phyloP scores from a whole-genome alignment of 2,329 filamentous ascomycete species.

The Aureobasidium sp. region DNA sequence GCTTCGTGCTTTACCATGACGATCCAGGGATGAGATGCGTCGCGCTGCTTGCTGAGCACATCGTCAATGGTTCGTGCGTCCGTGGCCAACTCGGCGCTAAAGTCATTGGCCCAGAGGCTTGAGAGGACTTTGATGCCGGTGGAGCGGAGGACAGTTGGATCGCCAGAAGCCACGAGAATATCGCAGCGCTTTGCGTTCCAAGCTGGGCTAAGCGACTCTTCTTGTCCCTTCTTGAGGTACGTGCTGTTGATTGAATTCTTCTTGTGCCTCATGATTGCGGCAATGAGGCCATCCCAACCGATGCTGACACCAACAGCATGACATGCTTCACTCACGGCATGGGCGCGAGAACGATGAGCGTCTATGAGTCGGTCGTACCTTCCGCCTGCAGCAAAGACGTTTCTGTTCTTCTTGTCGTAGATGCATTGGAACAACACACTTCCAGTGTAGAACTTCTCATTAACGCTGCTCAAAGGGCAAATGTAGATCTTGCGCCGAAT shows the following conservation, averaged over 20 bases:
- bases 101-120: constrained; percentile 72
- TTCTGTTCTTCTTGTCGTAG: constrained; percentile 70
- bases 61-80: constrained; percentile 67
- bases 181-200: constrained; percentile 51
- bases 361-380: constrained; percentile 86
- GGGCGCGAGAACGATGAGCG: constrained; percentile 64
- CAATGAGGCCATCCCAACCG: constrained; percentile 67
- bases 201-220: constrained; percentile 40
- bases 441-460: constrained; percentile 81
- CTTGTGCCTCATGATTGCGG: constrained; percentile 31
- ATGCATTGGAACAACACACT: constrained; percentile 87
- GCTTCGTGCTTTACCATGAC: constrained; percentile 76
- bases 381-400: constrained; percentile 88
- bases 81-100: constrained; percentile 75
- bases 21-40: constrained; percentile 77
- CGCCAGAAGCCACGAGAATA: constrained; percentile 82
- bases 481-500: constrained; percentile 75
- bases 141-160: constrained; percentile 65
- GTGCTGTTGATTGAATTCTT: constrained; percentile 38
- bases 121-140: constrained; percentile 70
- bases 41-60: constrained; percentile 65
- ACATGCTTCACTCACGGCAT: constrained; percentile 28
- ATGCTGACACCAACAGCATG: constrained; percentile 91
- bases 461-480: constrained; percentile 77
- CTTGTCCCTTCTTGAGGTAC: constrained; percentile 63